Percentiles rank a stretch among this genome's conserved stretches.
Evolutionary conservation across 176 grass and related monocot genomes (phyloP).

Genomic region (Otatea glauca): DNA sequence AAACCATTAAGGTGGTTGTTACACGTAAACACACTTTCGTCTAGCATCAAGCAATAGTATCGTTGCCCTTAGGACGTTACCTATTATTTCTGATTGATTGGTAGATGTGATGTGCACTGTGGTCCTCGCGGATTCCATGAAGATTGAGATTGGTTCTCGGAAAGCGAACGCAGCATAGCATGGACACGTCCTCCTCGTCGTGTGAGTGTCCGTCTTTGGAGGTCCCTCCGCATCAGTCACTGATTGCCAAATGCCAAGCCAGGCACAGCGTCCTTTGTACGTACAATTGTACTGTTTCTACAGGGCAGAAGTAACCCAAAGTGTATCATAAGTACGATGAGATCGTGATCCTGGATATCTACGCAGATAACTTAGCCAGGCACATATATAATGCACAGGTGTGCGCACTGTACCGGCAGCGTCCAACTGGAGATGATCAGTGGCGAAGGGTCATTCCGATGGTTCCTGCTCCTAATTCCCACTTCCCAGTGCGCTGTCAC

Average conservation of each 20-base stretch:
- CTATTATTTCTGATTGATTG: neutral
- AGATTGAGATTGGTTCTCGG: neutral
- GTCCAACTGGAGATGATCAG: neutral
- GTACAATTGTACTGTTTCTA: neutral
- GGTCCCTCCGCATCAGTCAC: neutral
- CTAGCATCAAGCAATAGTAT: too few relatives aligned
- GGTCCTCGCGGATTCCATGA: conserved; percentile 17
- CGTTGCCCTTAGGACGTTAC: too few relatives aligned
- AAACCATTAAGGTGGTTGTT: too few relatives aligned
- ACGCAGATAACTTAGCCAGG: neutral
- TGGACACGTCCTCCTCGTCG: conserved; percentile 11
- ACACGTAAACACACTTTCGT: too few relatives aligned
- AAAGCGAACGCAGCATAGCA: neutral
- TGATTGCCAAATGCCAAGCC: neutral
- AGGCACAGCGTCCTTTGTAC: neutral
- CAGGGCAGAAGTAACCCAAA: neutral
- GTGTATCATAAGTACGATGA: neutral
- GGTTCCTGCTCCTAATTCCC: neutral
- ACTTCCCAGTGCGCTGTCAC: too few relatives aligned
- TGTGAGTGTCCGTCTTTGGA: neutral
- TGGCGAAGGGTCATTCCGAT: neutral
- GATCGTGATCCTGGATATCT: neutral
- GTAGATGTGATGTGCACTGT: neutral
- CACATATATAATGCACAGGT: neutral
- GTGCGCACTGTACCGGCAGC: neutral